These are phyloP conservation scores for Cytospora piceae DNA, from an alignment of 2,329 filamentous ascomycete species.

Conservation along the genomic window DNA sequence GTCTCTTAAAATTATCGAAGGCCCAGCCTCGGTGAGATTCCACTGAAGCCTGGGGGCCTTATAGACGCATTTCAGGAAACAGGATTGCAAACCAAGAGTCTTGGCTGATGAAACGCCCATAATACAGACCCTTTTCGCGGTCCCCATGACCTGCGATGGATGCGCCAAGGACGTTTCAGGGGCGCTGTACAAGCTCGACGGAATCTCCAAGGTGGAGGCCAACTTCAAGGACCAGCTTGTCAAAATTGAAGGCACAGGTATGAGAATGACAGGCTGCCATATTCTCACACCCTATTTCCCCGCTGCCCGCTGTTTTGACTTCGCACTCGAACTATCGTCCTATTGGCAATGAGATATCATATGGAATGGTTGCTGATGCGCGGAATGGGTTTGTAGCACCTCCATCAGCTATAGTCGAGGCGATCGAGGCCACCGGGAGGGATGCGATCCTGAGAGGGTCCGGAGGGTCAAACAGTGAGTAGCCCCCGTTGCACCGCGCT, in stretches of 20 bases:
- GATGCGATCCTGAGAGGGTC: constrained; percentile 94
- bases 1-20: not conserved
- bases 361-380: constrained; percentile 17
- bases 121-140: constrained; percentile 85
- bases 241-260: constrained; percentile 81
- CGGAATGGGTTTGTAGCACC: constrained; percentile 57
- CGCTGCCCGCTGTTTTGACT: not conserved
- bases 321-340: not conserved
- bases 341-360: not conserved
- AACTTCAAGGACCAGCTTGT: constrained; percentile 83
- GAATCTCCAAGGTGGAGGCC: constrained; percentile 81
- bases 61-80: not conserved
- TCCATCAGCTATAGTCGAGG: constrained; percentile 84
- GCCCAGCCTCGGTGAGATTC: not conserved
- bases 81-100: constrained; percentile 10
- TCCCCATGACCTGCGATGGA: constrained; percentile 87
- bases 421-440: constrained; percentile 86
- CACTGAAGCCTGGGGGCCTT: constrained; percentile 6
- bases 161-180: constrained; percentile 87
- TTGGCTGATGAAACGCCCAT: constrained; percentile 28
- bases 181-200: constrained; percentile 74
- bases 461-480: constrained; percentile 80
- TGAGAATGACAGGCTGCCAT: constrained; percentile 30
- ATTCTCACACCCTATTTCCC: constrained; percentile 6
- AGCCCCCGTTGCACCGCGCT: constrained; percentile 24